Evolutionary conservation across 2,329 filamentous ascomycete genomes (phyloP).

Genomic region (Davidsoniella eucalypti): DNA sequence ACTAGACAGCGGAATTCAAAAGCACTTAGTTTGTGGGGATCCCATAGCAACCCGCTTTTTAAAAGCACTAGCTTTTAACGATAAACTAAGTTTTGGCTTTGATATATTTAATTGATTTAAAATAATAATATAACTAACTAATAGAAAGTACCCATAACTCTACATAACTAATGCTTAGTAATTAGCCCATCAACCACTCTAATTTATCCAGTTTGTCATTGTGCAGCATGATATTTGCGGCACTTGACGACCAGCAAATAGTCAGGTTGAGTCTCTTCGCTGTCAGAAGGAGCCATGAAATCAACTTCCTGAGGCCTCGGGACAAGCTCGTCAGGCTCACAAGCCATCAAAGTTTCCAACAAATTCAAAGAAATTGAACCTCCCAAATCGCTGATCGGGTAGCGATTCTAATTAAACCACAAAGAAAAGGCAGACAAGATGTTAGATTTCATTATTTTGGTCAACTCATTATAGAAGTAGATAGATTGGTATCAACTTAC

Average conservation of each 20-base stretch:
- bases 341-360: constrained; percentile 3
- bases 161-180: no score
- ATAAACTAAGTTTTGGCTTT: no score
- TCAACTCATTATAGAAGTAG: not conserved
- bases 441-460: not conserved
- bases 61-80: no score
- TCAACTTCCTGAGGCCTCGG: not conserved
- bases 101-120: no score
- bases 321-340: not conserved
- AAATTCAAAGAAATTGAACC: constrained; percentile 1
- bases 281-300: not conserved
- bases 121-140: no score
- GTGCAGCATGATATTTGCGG: not conserved
- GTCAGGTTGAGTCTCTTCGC: not conserved
- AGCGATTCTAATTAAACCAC: not conserved
- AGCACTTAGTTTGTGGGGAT: no score
- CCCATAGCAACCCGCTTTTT: no score
- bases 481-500: not conserved
- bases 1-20: no score
- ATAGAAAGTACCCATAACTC: no score
- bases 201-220: not conserved
- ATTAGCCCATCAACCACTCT: no score
- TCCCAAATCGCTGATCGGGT: not conserved
- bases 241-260: constrained; percentile 4
- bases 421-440: not conserved